Conservation (phyloP, 495 filamentous ascomycete species). For the Tuber umbilicatum region DNA sequence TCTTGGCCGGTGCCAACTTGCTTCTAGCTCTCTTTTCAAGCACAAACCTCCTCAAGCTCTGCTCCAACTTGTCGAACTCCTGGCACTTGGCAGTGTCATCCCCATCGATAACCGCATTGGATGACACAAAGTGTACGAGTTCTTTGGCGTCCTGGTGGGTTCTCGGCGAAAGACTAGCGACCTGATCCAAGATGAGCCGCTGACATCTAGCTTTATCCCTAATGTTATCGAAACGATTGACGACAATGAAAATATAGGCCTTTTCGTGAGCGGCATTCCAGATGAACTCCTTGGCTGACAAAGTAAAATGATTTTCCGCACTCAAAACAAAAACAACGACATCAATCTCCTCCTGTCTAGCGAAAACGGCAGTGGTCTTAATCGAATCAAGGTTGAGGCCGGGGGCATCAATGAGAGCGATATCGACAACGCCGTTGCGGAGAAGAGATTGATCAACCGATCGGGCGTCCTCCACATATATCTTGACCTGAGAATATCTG, state of each 20-base stretch:
- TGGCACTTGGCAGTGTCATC: constrained; percentile 80
- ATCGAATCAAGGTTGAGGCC: constrained; percentile 91
- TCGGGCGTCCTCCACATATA: constrained; percentile 89
- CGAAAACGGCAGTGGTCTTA: constrained; percentile 95
- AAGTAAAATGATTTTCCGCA: constrained; percentile 93
- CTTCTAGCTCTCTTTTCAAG: constrained; percentile 91
- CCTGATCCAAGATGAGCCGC: constrained; percentile 86
- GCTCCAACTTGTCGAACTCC: constrained; percentile 84
- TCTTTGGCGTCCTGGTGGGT: constrained; percentile 90
- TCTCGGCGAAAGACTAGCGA: constrained; percentile 71
- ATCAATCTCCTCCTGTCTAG: constrained; percentile 95
- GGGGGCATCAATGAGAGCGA: constrained; percentile 93
- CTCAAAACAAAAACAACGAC: constrained; percentile 98
- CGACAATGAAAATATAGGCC: constrained; percentile 97
- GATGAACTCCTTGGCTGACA: constrained; percentile 94
- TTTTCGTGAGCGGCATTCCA: constrained; percentile 92
- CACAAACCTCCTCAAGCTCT: constrained; percentile 83
- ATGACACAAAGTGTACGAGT: constrained; percentile 95
- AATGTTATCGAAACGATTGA: constrained; percentile 94
- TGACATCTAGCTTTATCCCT: constrained; percentile 79
- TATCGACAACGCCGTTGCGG: constrained; percentile 96
- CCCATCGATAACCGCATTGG: constrained; percentile 87
- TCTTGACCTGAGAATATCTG: constrained; percentile 87
- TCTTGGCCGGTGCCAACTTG: constrained; percentile 91
- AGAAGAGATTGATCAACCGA: constrained; percentile 87